Evolutionary conservation across 495 filamentous ascomycete species (phyloP), one percentile per base, ranked within the genome.

Genomic region (Trichocladium antarcticum): DNA sequence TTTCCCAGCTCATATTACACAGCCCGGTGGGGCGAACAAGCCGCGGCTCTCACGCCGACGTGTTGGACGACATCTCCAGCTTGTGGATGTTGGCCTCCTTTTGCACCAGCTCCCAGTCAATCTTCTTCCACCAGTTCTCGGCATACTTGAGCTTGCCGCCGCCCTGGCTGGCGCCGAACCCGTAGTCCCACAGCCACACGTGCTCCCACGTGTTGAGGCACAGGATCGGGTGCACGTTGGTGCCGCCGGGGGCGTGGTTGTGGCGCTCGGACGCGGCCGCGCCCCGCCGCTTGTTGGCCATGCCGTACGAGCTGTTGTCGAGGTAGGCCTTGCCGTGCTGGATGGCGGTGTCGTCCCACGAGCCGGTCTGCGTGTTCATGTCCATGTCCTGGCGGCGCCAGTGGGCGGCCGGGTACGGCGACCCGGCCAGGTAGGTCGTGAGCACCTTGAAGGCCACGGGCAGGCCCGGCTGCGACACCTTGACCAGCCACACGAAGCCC

Each of bases 131-230:
- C 89, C 90, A 95, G 37, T 62, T 67, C 70, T 84, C 74, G 42
- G 89, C 71, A 67, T 77, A 98, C 47, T 70, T 64, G 40, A 73
- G 73, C 81, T 95, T 97, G 11, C 86, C 87, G 32, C 66, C 70
- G 16, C 41, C 22, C 2, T 54, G 52, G 32, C 47, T 49, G 0
- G 49, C 55, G 2, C 59, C 64, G 15, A 95, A 71, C 21, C 87
- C 87, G 59, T 82, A 95, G 62, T 97, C 87, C 50, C 74, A 74
- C 64, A 97, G 67, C 81, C 85, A 98, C 2, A 81, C 84, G 66
- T 98, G 92, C 72, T 96, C 82, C 92, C 92, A 98, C 21, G 87
- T 94, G 65, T 92, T 97, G 38, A 97, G 74, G 57, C 89, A 94
- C 49, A 97, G 68, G 51, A 96, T 68, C 5, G 90, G 88, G 45